phyloP scores from a whole-genome alignment of 768 basidiomycete genomes.

The Zangia roseola region DNA sequence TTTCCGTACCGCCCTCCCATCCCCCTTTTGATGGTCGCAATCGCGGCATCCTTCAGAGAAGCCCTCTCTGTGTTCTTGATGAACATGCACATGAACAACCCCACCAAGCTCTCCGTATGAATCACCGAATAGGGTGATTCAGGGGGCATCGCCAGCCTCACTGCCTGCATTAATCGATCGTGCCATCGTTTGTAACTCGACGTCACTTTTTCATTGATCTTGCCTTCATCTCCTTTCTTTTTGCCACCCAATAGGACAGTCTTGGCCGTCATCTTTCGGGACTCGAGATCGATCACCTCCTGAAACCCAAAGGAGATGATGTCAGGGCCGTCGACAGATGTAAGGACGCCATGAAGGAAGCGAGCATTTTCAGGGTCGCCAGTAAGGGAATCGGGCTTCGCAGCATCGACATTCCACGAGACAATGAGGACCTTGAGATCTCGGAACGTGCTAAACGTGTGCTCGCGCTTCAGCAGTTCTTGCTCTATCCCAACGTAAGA shows the following conservation, averaged over 20 bases:
- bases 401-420: conserved; percentile 93
- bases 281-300: conserved; percentile 95
- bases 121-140: conserved; percentile 76
- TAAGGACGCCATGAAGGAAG: conserved; percentile 78
- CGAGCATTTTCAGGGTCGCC: conserved; percentile 68
- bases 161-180: conserved; percentile 70
- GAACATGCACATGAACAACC: conserved; percentile 76
- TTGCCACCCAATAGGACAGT: conserved; percentile 77
- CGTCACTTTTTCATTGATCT: conserved; percentile 76
- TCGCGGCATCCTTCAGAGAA: conserved; percentile 61
- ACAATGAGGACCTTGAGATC: conserved; percentile 74
- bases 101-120: conserved; percentile 88
- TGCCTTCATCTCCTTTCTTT: conserved; percentile 55
- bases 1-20: conserved; percentile 94
- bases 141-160: conserved; percentile 71
- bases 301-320: conserved; percentile 95
- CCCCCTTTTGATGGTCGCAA: conserved; percentile 87
- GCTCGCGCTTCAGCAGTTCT: conserved; percentile 72
- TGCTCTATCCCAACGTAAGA: conserved; percentile 48
- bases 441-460: conserved; percentile 76
- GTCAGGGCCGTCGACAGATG: conserved; percentile 74
- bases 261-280: conserved; percentile 89
- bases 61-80: conserved; percentile 64
- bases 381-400: conserved; percentile 71
- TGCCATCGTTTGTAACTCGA: conserved; percentile 87